Evolutionary conservation across 805 yeast species (phyloP), one percentile per base, ranked within the genome.

Genomic region (Saturnispora besseyi): DNA sequence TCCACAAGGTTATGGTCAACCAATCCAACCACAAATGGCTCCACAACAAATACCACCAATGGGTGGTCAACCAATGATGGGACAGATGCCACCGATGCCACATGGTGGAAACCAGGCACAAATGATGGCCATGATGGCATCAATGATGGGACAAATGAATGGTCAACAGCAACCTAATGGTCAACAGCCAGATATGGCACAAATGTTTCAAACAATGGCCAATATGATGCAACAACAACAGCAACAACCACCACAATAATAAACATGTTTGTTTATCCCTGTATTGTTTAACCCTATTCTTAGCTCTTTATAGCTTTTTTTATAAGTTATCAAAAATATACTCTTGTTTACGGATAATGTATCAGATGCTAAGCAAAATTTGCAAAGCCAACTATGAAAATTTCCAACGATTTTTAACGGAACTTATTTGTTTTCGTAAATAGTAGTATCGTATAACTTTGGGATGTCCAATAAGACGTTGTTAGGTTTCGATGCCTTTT

Each of bases 401-500:
- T 36, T 36, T 21, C 40, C 37, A 33, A 18, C 24, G 18, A 10
- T 36, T 15, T 36, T 36, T 18, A 36, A 18, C 8, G 13, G 8
- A 12, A n/a, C 12, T 7, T 8, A 36, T 36, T 22, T 36, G 18
- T 21, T 36, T 18, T 36, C 24, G 5, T 36, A 8, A 12, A 36
- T 22, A 26, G 29, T 6, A 26, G 6, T 6, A 9, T 36, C 3
- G 26, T 4, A n/a, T 36, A 12, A 36, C 18, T 10, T 36, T 21
- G 40, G 4, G 10, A 36, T 36, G 40, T 36, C 40, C 12, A 13
- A 22, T 31, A 22, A 36, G 29, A 31, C 15, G 53, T 66, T 81
- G 55, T 62, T 86, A 45, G 78, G 82, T 41, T 70, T 86, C 52
- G 98, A 90, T 66, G 95, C 91, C n/a, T 90, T 91, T 63, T 78